These are phyloP conservation scores for Ganoderma lucidum DNA, from an alignment of 1,284 basidiomycete genomes.

Conservation along the genomic window DNA sequence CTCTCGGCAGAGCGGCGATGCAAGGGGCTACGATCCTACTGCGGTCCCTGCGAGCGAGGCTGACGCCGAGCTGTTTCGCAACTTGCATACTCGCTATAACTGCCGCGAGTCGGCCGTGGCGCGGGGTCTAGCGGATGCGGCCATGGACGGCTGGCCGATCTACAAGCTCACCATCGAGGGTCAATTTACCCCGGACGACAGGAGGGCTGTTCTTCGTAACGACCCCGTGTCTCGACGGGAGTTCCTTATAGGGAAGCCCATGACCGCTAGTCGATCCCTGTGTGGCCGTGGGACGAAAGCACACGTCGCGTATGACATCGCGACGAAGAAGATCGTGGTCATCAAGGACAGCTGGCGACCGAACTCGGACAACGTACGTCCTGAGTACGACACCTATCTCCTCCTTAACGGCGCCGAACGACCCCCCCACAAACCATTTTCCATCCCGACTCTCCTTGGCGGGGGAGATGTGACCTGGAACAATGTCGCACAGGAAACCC, in stretches of 20 bases:
- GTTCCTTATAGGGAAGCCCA: conserved; percentile 5
- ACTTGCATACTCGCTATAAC: neutral
- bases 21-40: neutral
- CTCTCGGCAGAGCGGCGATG: neutral
- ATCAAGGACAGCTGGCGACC: conserved; percentile 15
- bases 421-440: neutral
- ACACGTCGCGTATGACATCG: conserved; percentile 4
- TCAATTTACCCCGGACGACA: neutral
- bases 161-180: neutral
- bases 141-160: neutral
- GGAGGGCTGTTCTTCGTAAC: neutral
- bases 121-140: neutral
- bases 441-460: neutral
- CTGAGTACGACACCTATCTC: conserved; percentile 6
- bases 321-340: neutral
- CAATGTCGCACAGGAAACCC: too few relatives aligned
- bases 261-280: neutral
- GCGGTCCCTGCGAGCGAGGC: neutral
- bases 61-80: neutral
- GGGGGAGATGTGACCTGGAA: neutral
- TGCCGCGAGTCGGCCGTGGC: neutral
- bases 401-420: neutral
- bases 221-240: neutral
- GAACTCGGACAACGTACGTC: neutral
- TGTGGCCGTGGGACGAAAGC: neutral